Evolutionary conservation across 208 protist species (phyloP).

Genomic region (Acanthamoeba lenticulata): DNA sequence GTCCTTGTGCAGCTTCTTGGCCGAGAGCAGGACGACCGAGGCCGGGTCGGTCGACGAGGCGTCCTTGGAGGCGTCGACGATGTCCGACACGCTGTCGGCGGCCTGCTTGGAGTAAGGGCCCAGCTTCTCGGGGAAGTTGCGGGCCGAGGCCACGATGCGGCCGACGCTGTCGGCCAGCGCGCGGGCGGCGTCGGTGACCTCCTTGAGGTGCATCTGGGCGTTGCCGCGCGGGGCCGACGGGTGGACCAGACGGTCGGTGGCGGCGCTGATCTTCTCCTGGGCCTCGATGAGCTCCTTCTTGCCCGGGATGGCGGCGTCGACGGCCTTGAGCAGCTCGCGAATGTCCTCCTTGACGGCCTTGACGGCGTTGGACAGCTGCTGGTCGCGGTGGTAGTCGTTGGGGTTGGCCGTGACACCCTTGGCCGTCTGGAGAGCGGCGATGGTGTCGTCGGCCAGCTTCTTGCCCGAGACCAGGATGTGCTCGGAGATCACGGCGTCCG

Average conservation of each 20-base stretch:
- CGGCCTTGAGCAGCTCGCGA: conserved; percentile 57
- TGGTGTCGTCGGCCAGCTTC: conserved; percentile 65
- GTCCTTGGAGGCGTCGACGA: conserved; percentile 67
- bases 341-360: conserved; percentile 67
- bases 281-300: conserved; percentile 67
- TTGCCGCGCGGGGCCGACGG: conserved; percentile 20
- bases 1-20: conserved; percentile 60
- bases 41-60: conserved; percentile 55
- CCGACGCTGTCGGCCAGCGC: conserved; percentile 55
- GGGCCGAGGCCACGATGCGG: conserved; percentile 59
- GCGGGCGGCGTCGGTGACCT: conserved; percentile 55
- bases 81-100: conserved; percentile 61
- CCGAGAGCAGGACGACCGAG: conserved; percentile 36
- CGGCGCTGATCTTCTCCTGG: conserved; percentile 54
- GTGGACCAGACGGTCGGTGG: conserved; percentile 31
- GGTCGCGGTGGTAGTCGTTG: conserved; percentile 31
- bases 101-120: conserved; percentile 65
- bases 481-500: background rate
- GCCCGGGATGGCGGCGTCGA: conserved; percentile 62
- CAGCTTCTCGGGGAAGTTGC: conserved; percentile 70
- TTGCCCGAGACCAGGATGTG: conserved; percentile 57
- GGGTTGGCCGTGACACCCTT: conserved; percentile 61
- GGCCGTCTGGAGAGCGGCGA: conserved; percentile 11
- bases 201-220: conserved; percentile 58
- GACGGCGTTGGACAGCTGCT: conserved; percentile 40